Evolutionary conservation across 306 rosid genomes (phyloP), one percentile per base, ranked within the genome.

Genomic region (Betula pendula): DNA sequence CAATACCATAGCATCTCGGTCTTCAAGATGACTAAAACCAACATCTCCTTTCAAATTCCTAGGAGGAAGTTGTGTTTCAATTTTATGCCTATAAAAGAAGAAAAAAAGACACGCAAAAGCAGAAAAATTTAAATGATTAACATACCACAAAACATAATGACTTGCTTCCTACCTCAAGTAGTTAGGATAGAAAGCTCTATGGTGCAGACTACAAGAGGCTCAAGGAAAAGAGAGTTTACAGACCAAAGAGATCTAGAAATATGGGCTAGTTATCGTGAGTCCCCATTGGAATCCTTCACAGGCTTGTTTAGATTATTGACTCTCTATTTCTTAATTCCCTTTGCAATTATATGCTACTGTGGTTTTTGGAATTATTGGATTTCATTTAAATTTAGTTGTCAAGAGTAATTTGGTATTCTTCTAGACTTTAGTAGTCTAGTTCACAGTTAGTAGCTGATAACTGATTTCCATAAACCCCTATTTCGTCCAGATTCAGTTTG

Each of bases 1-100:
- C 38, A 80, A 49, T 90, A 92, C 97, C 96, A 67, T 83, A 51
- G 87, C 84, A n/a, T 95, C 95, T 79, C 17, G 87, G 85, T 90
- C 92, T 80, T 84, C 80, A 22, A 77, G 72, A 77, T 82, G 88
- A 81, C 74, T 86, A 53, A 45, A 77, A 72, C 81, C 82, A 70
- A 63, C 87, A 67, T 68, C 91, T 78, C 82, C 77, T 83, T 74
- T 80, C 73, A 79, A 83, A 80, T 81, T 85, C 75, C 84, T 88
- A 31, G 86, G 82, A 77, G 81, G 79, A 71, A 86, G 83, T 68
- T 77, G 70, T 22, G 79, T 65, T 71, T 85, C 93, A 73, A 80
- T 80, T 38, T 75, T 83, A 73, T 42, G 79, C 89, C 98, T 90
- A 47, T 25, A 73, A 71, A 80, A 76, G 52, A 81, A 49, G 27